Evolutionary conservation across 805 yeast genomes (phyloP), one percentile per base, ranked within the genome.

Genomic region (Phaffomyces antillensis): DNA sequence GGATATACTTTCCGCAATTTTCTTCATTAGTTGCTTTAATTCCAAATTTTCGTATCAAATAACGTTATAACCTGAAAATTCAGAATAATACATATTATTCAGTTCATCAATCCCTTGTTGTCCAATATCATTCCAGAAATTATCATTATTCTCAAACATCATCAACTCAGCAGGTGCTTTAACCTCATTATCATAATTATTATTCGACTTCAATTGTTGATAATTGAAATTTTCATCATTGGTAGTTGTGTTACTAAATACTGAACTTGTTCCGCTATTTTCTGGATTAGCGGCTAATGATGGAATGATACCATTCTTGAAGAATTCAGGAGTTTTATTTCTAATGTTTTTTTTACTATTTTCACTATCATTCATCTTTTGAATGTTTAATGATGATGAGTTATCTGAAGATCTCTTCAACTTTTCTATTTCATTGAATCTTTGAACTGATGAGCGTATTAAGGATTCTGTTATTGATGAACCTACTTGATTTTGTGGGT

Each of bases 101-200:
- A 58, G 41, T 38, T 54, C 58, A 37, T 56, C 56, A 32, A 55
- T 37, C 2, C 60, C 61, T 36, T 53, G 55, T 33, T 53, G 59
- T 1, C 60, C 61, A 45, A 58, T 54, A 42, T 53, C 61, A 32
- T 42, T 46, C 62, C 62, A 58, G 44, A 58, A 54, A 4, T 47
- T 43, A 31, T 55, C 59, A 31, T 51, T 60, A 35, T 46, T 39
- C 36, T 52, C 30, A 28, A 28, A 28, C 12, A 7, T 44, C 20
- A 47, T 42, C 31, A 54, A 31, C 39, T 52, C 59, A 38, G 50
- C 44, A 10, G 55, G 54, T 17, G 52, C 50, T 16, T 20, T 12
- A 16, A 7, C 5, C 6, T 36, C 39, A 31, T 37, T n/a, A 45
- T 36, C 30, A 28, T 11, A 6, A 28, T 10, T 28, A 10, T 28